Evolutionary conservation across 108 stramenopile species (phyloP).

Genomic region (Fragilaria crotonensis): DNA sequence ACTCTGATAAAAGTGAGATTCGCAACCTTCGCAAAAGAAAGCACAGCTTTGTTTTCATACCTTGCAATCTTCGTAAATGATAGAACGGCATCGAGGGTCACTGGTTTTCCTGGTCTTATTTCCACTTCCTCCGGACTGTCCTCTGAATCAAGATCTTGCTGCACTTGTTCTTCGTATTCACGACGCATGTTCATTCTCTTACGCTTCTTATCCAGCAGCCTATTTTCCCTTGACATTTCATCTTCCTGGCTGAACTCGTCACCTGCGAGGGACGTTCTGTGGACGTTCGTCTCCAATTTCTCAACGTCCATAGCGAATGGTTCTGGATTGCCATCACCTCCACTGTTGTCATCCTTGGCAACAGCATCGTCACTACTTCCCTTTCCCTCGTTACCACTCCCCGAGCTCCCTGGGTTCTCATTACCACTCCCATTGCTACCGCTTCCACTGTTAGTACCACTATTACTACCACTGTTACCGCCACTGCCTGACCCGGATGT

Average conservation of each 20-base stretch:
- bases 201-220: constrained; percentile 57
- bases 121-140: constrained; percentile 37
- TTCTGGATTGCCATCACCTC: constrained; percentile 13
- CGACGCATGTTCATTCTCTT: constrained; percentile 62
- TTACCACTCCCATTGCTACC: too few relatives aligned
- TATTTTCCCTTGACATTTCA: constrained; percentile 33
- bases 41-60: constrained; percentile 13
- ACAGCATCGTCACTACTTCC: constrained; percentile 31
- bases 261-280: not conserved
- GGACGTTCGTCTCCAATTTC: not conserved
- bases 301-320: constrained; percentile 6
- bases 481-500: constrained; percentile 22
- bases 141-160: constrained; percentile 60
- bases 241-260: constrained; percentile 12
- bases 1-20: constrained; percentile 20
- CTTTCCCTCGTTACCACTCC: constrained; percentile 32
- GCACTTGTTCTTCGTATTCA: constrained; percentile 62
- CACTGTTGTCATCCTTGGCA: constrained; percentile 26
- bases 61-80: constrained; percentile 55
- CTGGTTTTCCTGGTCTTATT: constrained; percentile 44
- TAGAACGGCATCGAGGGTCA: constrained; percentile 55
- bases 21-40: not conserved
- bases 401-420: constrained; percentile 33
- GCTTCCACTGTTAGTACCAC: constrained; percentile 22
- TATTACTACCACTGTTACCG: constrained; percentile 16